phyloP scores from a whole-genome alignment of 2,329 filamentous ascomycete species.

The Pseudogymnoascus sp. region DNA sequence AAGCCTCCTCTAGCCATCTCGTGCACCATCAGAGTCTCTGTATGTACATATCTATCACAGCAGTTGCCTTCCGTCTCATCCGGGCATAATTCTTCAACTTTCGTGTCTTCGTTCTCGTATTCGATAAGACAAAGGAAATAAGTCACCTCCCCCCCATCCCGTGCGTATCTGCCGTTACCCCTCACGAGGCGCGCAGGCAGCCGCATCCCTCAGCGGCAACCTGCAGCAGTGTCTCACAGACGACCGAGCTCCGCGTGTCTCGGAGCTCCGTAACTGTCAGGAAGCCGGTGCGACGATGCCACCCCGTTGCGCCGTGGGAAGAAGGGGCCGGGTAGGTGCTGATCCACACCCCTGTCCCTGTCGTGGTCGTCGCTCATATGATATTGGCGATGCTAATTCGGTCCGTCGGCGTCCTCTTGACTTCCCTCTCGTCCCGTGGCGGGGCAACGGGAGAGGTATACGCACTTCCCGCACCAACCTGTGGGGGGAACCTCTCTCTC shows the following conservation, averaged over 20 bases:
- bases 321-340: not conserved
- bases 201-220: not conserved
- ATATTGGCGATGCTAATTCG: constrained; percentile 38
- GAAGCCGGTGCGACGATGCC: not conserved
- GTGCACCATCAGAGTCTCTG: not conserved
- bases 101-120: not conserved
- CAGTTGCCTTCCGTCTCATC: not conserved
- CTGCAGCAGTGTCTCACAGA: not conserved
- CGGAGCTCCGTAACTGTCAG: not conserved
- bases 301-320: not conserved
- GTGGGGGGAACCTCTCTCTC: not conserved
- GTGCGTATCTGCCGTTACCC: not conserved
- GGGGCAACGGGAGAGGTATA: not conserved
- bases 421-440: not conserved
- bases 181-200: not conserved
- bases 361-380: constrained; percentile 21
- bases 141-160: not conserved
- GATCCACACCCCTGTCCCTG: not conserved
- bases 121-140: not conserved
- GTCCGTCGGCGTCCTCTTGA: constrained; percentile 15
- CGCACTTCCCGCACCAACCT: not conserved
- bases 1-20: not conserved
- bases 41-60: not conserved
- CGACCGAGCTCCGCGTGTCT: not conserved
- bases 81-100: not conserved